A percentile compares a stretch with the other conserved stretches of the same genome.
Evolutionary conservation across 352 stramenopile genomes (phyloP).

Genomic region (Globisporangium iwayamae): DNA sequence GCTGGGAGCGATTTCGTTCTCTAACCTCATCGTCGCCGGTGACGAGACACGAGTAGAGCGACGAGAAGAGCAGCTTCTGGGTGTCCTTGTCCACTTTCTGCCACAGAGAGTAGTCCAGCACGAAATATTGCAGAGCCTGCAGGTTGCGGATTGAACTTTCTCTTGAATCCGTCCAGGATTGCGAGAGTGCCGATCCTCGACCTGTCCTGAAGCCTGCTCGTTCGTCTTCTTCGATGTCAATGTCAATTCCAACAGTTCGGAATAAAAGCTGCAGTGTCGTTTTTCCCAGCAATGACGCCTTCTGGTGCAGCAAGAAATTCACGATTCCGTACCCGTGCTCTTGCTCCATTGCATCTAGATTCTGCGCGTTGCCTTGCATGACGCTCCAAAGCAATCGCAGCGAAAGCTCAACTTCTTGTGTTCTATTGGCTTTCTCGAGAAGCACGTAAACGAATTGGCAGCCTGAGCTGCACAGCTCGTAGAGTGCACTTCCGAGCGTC

Average conservation of each 20-base stretch:
- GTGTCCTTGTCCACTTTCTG: slow-evolving; percentile 34
- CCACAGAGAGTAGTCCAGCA: slow-evolving; percentile 73
- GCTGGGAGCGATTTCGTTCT: slow-evolving; percentile 52
- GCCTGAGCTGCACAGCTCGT: slow-evolving; percentile 41
- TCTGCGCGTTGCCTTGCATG: slow-evolving; percentile 33
- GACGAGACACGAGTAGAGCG: slow-evolving; percentile 60
- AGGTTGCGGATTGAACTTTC: slow-evolving; percentile 59
- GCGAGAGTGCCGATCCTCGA: not conserved
- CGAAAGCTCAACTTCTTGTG: slow-evolving; percentile 39
- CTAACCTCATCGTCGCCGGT: slow-evolving; percentile 39
- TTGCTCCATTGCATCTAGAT: slow-evolving; percentile 58
- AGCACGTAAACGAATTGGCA: slow-evolving; percentile 54
- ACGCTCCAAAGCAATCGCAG: slow-evolving; percentile 37
- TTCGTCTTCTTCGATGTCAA: slow-evolving; percentile 17
- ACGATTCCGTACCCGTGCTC: slow-evolving; percentile 73
- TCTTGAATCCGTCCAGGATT: not conserved
- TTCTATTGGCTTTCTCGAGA: slow-evolving; percentile 37
- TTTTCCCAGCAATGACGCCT: slow-evolving; percentile 35
- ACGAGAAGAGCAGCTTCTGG: slow-evolving; percentile 54
- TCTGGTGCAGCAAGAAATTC: slow-evolving; percentile 63
- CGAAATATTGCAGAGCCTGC: slow-evolving; percentile 64
- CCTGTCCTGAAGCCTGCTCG: not conserved
- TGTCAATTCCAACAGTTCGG: slow-evolving; percentile 51
- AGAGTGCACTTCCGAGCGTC: slow-evolving; percentile 37
- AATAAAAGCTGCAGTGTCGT: slow-evolving; percentile 41